Base-by-base conservation (phyloP, 1,284 basidiomycete species). In the Moniliophthora roreri region DNA sequence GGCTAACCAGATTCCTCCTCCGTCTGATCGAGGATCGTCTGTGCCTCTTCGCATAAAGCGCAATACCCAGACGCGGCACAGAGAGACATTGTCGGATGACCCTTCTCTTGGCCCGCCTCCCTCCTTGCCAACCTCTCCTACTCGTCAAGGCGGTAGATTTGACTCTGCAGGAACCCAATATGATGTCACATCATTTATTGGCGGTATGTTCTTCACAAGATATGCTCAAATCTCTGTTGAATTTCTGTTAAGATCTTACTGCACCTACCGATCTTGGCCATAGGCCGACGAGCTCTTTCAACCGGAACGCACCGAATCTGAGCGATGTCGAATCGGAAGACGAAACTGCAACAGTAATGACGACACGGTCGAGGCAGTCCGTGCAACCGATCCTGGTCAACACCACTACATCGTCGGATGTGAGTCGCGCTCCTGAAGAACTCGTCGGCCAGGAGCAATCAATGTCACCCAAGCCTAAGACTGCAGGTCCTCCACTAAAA, bases 101-200 rank as follows among this genome's bases (percentile, higher is more conserved):
- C n/a, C 45, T 26, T 50, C 40, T 38, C 39, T 46, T 8, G 50
- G 54, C 16, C 18, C 52, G 8, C 52, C 57, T 20, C 6, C 11
- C 11, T 56, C 59, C 40, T 36, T 66, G 26, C 67, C 69, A 10
- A 58, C 54, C 38, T 71, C 72, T n/a, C 64, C 69, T 36, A 57
- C 51, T 5, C 60, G 50, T 16, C 36, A 63, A 1, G 53, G 61
- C 11, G 55, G 48, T 37, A 63, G 64, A 48, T 62, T 69, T 44
- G 71, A 74, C 50, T 82, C 81, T n/a, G 69, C 65, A 18, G 81
- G 74, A 13, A 85, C 78, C 0, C 81, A 80, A 57, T 87, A 84
- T 58, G 86, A 89, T 58, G 84, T 89, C 20, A 89, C 87, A 20
- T 89, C 87, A 2, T 89, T 89, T 63, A 87, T 89, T 58, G 82